Evolutionary conservation across 495 filamentous ascomycete genomes (phyloP), one percentile per base, ranked within the genome.

Genomic region (Xylaria intraflava): DNA sequence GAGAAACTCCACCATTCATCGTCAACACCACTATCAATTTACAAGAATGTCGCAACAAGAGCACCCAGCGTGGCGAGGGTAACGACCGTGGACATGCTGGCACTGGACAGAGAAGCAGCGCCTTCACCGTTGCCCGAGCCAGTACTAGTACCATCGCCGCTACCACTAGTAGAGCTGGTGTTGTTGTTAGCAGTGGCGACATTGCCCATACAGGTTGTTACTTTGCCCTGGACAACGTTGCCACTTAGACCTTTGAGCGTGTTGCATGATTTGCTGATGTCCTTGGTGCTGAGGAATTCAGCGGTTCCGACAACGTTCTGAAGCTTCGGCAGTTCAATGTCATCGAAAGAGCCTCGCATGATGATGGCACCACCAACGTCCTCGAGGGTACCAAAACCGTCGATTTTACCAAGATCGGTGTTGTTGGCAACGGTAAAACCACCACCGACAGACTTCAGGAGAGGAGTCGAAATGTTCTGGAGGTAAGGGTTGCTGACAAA

Each of bases 351-450:
- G 63, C 93, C 93, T 62, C 82, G 83, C 72, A 96, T 83, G 75
- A 95, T 88, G 69, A 99, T 74, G 54, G 91, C 92, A 72, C 92
- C 93, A 57, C 77, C 79, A 41, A 97, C 79, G n/a, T 67, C 76
- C 54, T 78, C 61, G 20, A 98, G 78, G 39, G 72, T 62, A 33
- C 78, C 74, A 76, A 97, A 87, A 42, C 77, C 78, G 50, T 79
- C 65, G 27, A 96, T 77, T 53, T 69, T 63, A 46, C 59, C 53
- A 11, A 96, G 77, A 44, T 75, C 69, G 42, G 90, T 88, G 81
- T 96, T 96, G 78, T 94, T 94, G 67, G 85, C 83, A 63, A 97
- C 81, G 55, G 84, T 78, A 70, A 93, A 82, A 62, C 83, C 88
- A 74, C 86, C 90, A 56, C 80, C 81, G 62, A 96, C 76, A 19